These are phyloP conservation scores for Fusarium fujikuroi DNA, from an alignment of 2,329 filamentous ascomycete genomes.

Conservation along the genomic window DNA sequence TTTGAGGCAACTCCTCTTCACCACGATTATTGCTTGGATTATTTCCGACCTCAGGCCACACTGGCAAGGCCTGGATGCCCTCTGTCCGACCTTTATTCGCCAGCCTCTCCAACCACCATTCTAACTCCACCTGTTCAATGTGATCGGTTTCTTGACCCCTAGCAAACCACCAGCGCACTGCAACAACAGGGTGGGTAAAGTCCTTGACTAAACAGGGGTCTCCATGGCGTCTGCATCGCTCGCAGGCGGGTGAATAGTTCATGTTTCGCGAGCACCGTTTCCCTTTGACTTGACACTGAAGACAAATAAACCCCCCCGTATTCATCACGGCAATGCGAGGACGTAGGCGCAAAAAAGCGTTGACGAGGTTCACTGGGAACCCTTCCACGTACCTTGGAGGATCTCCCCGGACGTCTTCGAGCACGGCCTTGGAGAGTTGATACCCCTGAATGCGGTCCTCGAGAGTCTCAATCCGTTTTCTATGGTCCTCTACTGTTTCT, in stretches of 20 bases:
- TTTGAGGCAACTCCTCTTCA: background rate
- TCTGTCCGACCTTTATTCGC: background rate
- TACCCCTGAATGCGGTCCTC: slow-evolving; percentile 21
- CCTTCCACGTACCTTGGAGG: slow-evolving; percentile 46
- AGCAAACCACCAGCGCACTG: slow-evolving; percentile 4
- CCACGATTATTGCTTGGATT: background rate
- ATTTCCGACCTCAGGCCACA: slow-evolving; percentile 32
- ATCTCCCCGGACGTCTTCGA: slow-evolving; percentile 1
- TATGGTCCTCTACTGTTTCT: slow-evolving; percentile 12
- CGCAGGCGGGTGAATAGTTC: slow-evolving; percentile 15
- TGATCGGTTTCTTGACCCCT: background rate
- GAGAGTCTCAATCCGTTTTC: slow-evolving; percentile 21
- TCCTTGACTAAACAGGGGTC: slow-evolving; percentile 50
- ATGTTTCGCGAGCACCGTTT: slow-evolving; percentile 41
- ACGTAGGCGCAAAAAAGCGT: slow-evolving; percentile 26
- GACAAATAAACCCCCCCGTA: slow-evolving; percentile 25
- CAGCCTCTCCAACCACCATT: slow-evolving; percentile 15
- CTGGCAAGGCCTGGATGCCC: slow-evolving; percentile 9
- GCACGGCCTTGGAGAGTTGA: background rate
- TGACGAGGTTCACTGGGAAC: slow-evolving; percentile 35
- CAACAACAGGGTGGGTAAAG: slow-evolving; percentile 65
- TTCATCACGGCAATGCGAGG: background rate
- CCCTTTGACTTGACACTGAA: slow-evolving; percentile 38
- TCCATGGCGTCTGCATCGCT: slow-evolving; percentile 41
- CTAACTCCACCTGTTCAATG: background rate